Base-by-base conservation (phyloP, 768 basidiomycete species). In the Rhodotorula graminis region DNA sequence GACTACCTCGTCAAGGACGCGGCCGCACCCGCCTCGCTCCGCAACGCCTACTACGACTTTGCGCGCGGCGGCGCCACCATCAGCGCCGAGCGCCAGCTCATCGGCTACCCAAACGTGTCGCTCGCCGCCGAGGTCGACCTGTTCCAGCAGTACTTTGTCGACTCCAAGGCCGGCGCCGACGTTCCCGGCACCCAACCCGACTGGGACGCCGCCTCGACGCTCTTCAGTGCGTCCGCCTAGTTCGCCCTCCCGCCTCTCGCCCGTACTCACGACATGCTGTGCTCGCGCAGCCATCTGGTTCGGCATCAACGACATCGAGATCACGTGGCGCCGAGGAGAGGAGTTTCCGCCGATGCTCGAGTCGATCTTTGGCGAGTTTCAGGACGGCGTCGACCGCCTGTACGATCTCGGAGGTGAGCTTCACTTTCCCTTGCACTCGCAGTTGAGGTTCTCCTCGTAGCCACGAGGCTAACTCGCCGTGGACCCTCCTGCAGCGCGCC, bases 281-380 rank as follows among this genome's bases (percentile, higher is more conserved):
- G 11, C n/a, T n/a, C 47, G 4, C 21, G 21, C 42, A 65, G 64
- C 29, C 23, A 8, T 65, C 55, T 65, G 55, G 64, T 57, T 46
- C 64, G 64, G 64, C 21, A 56, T 65, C 40, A 65, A 65, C 64
- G 64, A 65, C 29, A 42, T 65, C 44, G 64, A 56, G 55, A 46
- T 65, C 55, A 55, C 64, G 12, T 64, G 27, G 52, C 40, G 44
- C 27, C 55, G 55, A 3, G 42, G 31, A 44, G 55, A 65, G 18
- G 46, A 53, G 64, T 21, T 15, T 1, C 29, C 53, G 29, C 46
- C 55, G 16, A 5, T 5, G 12, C 29, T 56, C 55, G 53, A 65
- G 42, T 8, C 44, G 19, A 65, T 42, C 7, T 47, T 65, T n/a
- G 44, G 11, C 42, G 42, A 37, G 42, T n/a, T 65, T 3, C 31